Conservation (phyloP, 1,284 basidiomycete species). For the Heterobasidion irregulare region DNA sequence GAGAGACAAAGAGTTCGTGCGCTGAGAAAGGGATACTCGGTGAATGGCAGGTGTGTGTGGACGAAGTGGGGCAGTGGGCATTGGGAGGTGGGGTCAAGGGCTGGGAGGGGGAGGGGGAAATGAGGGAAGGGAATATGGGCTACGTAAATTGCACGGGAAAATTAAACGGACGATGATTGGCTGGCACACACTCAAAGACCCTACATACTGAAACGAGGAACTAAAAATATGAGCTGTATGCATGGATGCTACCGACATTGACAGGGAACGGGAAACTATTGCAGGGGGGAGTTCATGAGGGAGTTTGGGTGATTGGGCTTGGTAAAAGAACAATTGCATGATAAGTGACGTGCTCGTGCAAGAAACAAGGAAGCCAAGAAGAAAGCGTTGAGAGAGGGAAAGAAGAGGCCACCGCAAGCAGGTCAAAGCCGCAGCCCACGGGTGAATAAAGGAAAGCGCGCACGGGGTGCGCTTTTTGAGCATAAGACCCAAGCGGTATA, state of each 20-base stretch:
- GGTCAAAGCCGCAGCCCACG: not conserved
- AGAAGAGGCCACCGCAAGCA: not conserved
- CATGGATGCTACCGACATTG: conserved; percentile 2
- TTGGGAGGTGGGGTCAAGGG: not conserved
- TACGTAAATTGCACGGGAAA: not conserved
- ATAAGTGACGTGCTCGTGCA: conserved; percentile 4
- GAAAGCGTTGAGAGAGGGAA: not conserved
- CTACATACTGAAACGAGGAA: conserved; percentile 8
- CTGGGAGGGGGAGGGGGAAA: not conserved
- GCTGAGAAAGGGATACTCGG: not conserved
- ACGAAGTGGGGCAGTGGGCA: not conserved
- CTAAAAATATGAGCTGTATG: conserved; percentile 8
- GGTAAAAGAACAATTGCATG: conserved; percentile 6
- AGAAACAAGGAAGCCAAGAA: not conserved
- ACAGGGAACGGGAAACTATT: not conserved
- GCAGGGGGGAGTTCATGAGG: not conserved
- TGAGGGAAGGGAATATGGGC: not conserved
- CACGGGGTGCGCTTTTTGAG: not conserved
- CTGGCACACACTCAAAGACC: not conserved
- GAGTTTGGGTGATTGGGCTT: conserved; percentile 2
- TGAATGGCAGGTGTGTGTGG: no score
- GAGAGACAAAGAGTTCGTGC: not conserved
- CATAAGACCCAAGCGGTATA: not conserved
- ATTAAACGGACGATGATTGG: not conserved
- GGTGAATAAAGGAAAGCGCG: not conserved